Base-by-base conservation (phyloP, 495 filamentous ascomycete species). In the Penicillium simplicissimum region DNA sequence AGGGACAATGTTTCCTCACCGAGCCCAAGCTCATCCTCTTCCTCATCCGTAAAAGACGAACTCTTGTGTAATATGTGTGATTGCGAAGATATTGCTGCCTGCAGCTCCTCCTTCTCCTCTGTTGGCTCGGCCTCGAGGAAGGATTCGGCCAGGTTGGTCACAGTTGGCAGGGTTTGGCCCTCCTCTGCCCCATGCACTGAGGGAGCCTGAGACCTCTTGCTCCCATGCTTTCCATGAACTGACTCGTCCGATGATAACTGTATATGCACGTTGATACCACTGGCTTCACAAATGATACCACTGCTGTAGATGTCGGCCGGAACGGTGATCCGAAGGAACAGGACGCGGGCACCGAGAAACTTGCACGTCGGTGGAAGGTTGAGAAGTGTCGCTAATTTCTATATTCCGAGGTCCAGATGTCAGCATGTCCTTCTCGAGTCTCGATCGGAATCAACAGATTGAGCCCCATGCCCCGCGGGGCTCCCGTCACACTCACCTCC, bases 61-160 rank as follows among this genome's bases (percentile, higher is more conserved):
- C 45, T n/a, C 58, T 60, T 9, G 4, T 75, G 74, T 5, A 81
- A 57, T 9, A 77, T 68, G 51, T 79, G 72, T 34, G 89, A 86
- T 52, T 87, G 85, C 7, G 87, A 87, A 6, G 86, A 79, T 17
- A 97, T 79, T 6, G 89, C 91, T 55, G 90, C 86, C 73, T 95
- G 85, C 33, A 98, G 77, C 71, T 92, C 84, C 36, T 83, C 83
- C 64, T 86, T 89, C 68, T 95, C 90, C 57, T 89, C 84, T 43
- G 72, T 73, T 1, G 92, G 90, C 64, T 97, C 91, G 1, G 91
- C 84, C 63, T 92, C 83, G 14, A 98, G 79, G 74, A 97, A 97
- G 0, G 90, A 96, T 71, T 92, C 82, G 4, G 94, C 94, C 34
- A 98, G 81, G 59, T 94, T 88, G 62, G 88, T 83, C n/a, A 91